Percentiles rank a stretch among this genome's conserved stretches.
Evolutionary conservation across 2,329 filamentous ascomycete genomes (phyloP).

Genomic region (Lachnellula hyalina): DNA sequence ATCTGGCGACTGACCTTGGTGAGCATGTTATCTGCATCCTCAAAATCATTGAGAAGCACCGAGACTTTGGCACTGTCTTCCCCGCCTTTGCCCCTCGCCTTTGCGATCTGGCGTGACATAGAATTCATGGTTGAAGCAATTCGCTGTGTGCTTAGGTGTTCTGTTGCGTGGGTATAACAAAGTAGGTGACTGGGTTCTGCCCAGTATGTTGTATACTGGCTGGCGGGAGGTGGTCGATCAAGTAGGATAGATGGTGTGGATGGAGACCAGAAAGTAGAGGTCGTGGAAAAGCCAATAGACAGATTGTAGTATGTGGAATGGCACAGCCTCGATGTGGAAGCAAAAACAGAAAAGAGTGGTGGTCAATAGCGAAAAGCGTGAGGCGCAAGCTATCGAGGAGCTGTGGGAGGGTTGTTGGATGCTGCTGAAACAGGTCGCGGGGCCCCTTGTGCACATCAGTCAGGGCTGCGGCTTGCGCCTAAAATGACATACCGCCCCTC

Average conservation of each 20-base stretch:
- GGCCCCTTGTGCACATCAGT: background rate
- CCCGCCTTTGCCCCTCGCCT: slow-evolving; percentile 60
- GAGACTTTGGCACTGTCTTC: slow-evolving; percentile 74
- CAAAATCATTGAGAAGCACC: slow-evolving; percentile 71
- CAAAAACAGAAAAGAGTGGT: background rate
- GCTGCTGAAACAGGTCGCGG: slow-evolving; percentile 12
- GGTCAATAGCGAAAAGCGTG: background rate
- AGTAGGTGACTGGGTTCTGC: slow-evolving; percentile 3
- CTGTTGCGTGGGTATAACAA: slow-evolving; percentile 4
- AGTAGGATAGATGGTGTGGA: background rate
- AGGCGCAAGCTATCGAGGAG: background rate
- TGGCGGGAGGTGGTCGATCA: background rate
- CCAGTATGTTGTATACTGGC: background rate
- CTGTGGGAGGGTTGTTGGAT: background rate
- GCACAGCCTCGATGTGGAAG: slow-evolving; percentile 1
- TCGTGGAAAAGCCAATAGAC: background rate
- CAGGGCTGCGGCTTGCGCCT: slow-evolving; percentile 1
- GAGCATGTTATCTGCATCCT: slow-evolving; percentile 71
- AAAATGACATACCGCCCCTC: slow-evolving; percentile 7
- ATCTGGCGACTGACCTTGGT: slow-evolving; percentile 51
- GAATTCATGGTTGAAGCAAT: slow-evolving; percentile 52
- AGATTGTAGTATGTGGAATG: background rate
- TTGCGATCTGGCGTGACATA: slow-evolving; percentile 70
- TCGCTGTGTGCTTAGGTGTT: slow-evolving; percentile 3
- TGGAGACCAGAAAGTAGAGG: background rate